Evolutionary conservation across 306 rosid species (phyloP).

Genomic region (Gillenia trifoliata): DNA sequence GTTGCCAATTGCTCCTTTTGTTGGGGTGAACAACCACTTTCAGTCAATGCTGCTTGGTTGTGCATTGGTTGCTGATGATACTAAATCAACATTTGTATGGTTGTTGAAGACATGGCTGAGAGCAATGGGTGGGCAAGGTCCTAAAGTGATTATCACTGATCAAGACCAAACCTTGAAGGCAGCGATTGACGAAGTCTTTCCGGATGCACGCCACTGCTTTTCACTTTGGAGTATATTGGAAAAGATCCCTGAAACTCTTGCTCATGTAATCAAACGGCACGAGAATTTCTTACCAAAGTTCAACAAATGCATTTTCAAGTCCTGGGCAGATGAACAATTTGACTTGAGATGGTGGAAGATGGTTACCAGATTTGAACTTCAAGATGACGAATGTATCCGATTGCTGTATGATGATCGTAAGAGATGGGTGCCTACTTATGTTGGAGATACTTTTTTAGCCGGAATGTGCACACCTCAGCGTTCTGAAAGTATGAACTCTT

Average conservation of each 20-base stretch:
- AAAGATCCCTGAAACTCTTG: constrained; percentile 72
- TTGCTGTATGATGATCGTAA: constrained; percentile 72
- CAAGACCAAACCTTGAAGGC: constrained; percentile 69
- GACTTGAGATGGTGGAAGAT: constrained; percentile 92
- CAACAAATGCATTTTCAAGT: constrained; percentile 71
- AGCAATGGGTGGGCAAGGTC: constrained; percentile 83
- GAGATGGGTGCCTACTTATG: constrained; percentile 76
- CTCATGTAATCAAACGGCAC: constrained; percentile 58
- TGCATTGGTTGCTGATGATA: constrained; percentile 74
- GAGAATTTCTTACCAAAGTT: constrained; percentile 63
- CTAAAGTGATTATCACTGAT: constrained; percentile 75
- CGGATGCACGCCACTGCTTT: constrained; percentile 69
- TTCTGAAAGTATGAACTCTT: constrained; percentile 78
- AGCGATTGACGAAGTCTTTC: constrained; percentile 80
- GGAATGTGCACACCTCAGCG: constrained; percentile 80
- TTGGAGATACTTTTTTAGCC: constrained; percentile 75
- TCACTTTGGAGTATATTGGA: constrained; percentile 74
- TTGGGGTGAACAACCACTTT: constrained; percentile 88
- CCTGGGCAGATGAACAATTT: constrained; percentile 82
- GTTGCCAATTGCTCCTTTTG: constrained; percentile 82
- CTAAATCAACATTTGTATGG: constrained; percentile 79
- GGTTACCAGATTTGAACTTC: constrained; percentile 78
- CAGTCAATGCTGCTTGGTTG: constrained; percentile 94
- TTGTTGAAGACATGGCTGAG: constrained; percentile 88
- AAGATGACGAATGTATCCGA: constrained; percentile 62